These are phyloP conservation scores for Calonectria naviculata DNA, from an alignment of 2,329 filamentous ascomycete genomes.

Conservation along the genomic window DNA sequence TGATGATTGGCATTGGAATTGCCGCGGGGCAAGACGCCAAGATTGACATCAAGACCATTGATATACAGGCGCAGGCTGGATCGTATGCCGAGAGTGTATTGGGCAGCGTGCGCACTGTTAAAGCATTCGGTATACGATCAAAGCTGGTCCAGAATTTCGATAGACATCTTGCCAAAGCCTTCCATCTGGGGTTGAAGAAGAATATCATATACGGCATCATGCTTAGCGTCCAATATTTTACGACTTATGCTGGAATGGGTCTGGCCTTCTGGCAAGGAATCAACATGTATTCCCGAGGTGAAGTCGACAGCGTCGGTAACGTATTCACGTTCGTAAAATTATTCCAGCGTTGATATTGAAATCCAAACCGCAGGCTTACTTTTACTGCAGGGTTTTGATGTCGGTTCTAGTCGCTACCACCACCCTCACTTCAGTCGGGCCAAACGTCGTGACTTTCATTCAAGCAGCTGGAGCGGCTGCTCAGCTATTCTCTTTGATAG, in stretches of 20 bases:
- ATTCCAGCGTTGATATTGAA: no score
- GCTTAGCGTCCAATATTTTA: constrained; percentile 48
- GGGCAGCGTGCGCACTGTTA: constrained; percentile 48
- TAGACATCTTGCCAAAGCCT: constrained; percentile 22
- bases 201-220: constrained; percentile 47
- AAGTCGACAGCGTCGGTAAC: constrained; percentile 50
- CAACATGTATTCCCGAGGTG: constrained; percentile 48
- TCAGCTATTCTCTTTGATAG: no score
- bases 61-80: constrained; percentile 42
- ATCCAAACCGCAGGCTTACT: no score
- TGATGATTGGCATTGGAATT: constrained; percentile 38
- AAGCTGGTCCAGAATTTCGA: constrained; percentile 43
- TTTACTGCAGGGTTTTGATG: no score
- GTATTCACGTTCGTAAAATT: constrained; percentile 49
- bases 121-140: constrained; percentile 52
- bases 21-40: constrained; percentile 28
- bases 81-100: constrained; percentile 47
- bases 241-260: constrained; percentile 44
- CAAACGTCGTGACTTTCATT: no score
- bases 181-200: constrained; percentile 41
- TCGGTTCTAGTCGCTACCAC: constrained; percentile 41
- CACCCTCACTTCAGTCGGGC: no score
- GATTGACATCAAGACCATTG: constrained; percentile 44
- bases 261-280: constrained; percentile 59
- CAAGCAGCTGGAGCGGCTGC: no score